A percentile compares a stretch with the other conserved stretches of the same genome.
These are phyloP conservation scores for Zymoseptoria brevis DNA, from an alignment of 2,329 filamentous ascomycete species.

Conservation along the genomic window DNA sequence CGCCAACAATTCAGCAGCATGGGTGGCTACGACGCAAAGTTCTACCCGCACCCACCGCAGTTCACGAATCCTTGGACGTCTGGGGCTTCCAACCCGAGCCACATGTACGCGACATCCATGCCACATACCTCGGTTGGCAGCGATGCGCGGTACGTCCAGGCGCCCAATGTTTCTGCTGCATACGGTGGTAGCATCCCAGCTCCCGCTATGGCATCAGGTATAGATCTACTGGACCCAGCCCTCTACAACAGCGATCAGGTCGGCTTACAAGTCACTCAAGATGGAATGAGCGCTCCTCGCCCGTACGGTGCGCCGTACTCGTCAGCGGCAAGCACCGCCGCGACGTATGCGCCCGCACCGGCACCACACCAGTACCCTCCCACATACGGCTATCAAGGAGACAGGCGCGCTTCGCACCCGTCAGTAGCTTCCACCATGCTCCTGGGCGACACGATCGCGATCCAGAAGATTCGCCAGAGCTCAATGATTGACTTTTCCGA, in stretches of 20 bases:
- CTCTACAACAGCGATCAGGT: conserved; percentile 51
- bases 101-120: conserved; percentile 58
- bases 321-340: conserved; percentile 59
- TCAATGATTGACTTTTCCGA: conserved; percentile 56
- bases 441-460: conserved; percentile 41
- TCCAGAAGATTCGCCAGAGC: conserved; percentile 47
- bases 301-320: conserved; percentile 64
- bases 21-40: conserved; percentile 67
- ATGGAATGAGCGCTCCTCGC: conserved; percentile 63
- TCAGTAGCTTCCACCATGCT: conserved; percentile 56
- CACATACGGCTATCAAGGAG: conserved; percentile 48
- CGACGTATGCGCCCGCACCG: conserved; percentile 58
- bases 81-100: conserved; percentile 48
- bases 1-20: conserved; percentile 74
- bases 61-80: conserved; percentile 88
- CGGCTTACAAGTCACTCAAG: conserved; percentile 63
- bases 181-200: conserved; percentile 63
- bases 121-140: conserved; percentile 52
- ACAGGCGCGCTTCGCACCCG: conserved; percentile 74
- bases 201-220: conserved; percentile 60
- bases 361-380: conserved; percentile 63
- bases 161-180: conserved; percentile 32
- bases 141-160: conserved; percentile 32
- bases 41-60: conserved; percentile 59
- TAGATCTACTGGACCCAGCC: conserved; percentile 51